Base-by-base conservation (phyloP, 2,329 filamentous ascomycete species). In the Fusarium sp. region DNA sequence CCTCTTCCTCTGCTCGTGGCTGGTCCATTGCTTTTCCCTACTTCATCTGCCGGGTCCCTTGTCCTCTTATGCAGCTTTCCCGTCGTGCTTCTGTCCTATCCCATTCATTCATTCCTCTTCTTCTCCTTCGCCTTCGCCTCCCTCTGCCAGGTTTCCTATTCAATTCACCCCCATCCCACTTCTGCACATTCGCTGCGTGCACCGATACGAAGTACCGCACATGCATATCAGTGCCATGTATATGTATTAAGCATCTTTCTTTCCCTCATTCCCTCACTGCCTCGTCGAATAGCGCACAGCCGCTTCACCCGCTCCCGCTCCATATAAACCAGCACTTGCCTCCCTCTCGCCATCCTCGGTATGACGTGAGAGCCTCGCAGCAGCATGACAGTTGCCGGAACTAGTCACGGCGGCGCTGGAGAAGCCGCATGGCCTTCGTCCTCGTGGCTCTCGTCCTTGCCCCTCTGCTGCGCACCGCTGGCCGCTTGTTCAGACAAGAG, bases 401-500 rank as follows among this genome's bases (percentile, higher is more conserved):
- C 78, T 74, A 80, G 82, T 51, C 49, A 33, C 49, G 49, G 49
- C 73, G 76, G 83, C 68, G 74, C 77, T 75, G 79, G 80, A 74
- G 76, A 80, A 74, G 77, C 71, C 60, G 49, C 79, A 49, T 81
- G 80, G 74, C 73, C 40, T 13, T 44, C 40, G 20, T 44, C 79
- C 64, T 83, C 83, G 66, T 86, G 83, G 82, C 79, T 86, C 64
- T 79, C 80, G 68, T 81, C 80, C 62, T 67, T 85, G 67, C 77
- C 79, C 62, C 77, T 79, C 61, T 86, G 84, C 74, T 86, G 84
- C 74, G 74, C 75, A 67, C 79, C 81, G 67, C 73, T 80, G 66
- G 73, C 77, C 61, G 79, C 79, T 72, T 78, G 78, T 61, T 68
- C 78, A 54, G 78, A 81, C 65, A 79, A 82, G 70, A 80, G 79